Conservation (phyloP, 2,329 filamentous ascomycete species). For the Penicillium vulpinum region DNA sequence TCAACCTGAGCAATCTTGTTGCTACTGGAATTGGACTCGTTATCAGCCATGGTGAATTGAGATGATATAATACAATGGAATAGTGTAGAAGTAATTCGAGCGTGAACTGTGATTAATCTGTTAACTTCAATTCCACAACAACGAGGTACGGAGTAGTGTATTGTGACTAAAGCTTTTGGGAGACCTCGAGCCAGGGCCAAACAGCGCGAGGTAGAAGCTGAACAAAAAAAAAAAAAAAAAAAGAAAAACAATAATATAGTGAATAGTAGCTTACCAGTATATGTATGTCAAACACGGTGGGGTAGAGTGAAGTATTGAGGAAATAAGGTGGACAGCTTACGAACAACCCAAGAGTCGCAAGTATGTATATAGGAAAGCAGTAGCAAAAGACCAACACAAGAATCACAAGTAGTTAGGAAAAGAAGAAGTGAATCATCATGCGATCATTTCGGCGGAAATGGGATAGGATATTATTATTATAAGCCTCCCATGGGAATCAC, state of each 20-base stretch:
- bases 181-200: background rate
- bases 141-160: background rate
- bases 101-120: background rate
- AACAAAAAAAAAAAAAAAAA: background rate
- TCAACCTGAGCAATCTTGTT: slow-evolving; percentile 41
- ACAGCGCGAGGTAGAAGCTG: background rate
- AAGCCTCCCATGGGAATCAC: slow-evolving; percentile 14
- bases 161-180: background rate
- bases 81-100: background rate
- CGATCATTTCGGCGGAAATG: slow-evolving; percentile 13
- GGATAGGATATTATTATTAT: slow-evolving; percentile 13
- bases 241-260: background rate
- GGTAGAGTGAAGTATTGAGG: background rate
- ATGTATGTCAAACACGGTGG: background rate
- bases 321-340: background rate
- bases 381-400: background rate
- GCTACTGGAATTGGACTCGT: slow-evolving; percentile 28
- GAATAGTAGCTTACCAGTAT: background rate
- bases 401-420: slow-evolving; percentile 1
- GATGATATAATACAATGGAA: background rate
- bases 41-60: slow-evolving; percentile 22
- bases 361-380: background rate
- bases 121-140: background rate
- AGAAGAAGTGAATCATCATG: slow-evolving; percentile 7
- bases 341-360: background rate